Base-by-base conservation (phyloP, 2,329 filamentous ascomycete genomes). In the Thelonectria discophora region DNA sequence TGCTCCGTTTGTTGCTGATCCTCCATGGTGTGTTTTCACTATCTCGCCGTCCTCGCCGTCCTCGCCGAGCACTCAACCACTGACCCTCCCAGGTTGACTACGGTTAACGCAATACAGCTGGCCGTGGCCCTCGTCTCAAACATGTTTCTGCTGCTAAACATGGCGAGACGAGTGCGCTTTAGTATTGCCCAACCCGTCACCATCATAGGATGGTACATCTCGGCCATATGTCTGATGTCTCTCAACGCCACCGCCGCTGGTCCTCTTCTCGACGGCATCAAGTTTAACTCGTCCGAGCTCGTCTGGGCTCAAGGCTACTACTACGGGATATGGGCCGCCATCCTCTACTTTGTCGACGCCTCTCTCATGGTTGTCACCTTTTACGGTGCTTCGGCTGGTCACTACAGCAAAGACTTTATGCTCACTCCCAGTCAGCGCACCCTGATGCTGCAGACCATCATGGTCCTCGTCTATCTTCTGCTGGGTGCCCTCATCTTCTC, bases 381-480 rank as follows among this genome's bases (percentile, higher is more conserved):
- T 78, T 83, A 89, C 58, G 93, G 93, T 9, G 94, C 93, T 48
- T 85, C 87, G 15, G 70, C 73, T 0, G 81, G 82, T 2, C 90
- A 92, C 67, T 97, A 97, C 70, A 84, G 84, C 7, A 90, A 92
- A 68, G 89, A 93, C 70, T 97, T 97, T 68, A 81, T 85, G 67
- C 82, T 97, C 21, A 94, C 90, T 0, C 86, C 89, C 55, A 90
- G 90, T 63, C 94, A 97, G 75, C 86, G 94, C 10, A 97, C 92
- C 0, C 80, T 97, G 20, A 97, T 97, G 82, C 78, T 97, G 27
- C 94, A 97, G 76, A 97, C 93, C 1, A 96, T 96, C 76, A 80
- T 91, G 57, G 92, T 96, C 72, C 88, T 97, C 53, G 78, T 92
- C 49, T 97, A 95, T 81, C 80, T 97, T 0, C 87, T 91, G 0